Evolutionary conservation across 768 basidiomycete species (phyloP).

Genomic region (Hericium erinaceus): DNA sequence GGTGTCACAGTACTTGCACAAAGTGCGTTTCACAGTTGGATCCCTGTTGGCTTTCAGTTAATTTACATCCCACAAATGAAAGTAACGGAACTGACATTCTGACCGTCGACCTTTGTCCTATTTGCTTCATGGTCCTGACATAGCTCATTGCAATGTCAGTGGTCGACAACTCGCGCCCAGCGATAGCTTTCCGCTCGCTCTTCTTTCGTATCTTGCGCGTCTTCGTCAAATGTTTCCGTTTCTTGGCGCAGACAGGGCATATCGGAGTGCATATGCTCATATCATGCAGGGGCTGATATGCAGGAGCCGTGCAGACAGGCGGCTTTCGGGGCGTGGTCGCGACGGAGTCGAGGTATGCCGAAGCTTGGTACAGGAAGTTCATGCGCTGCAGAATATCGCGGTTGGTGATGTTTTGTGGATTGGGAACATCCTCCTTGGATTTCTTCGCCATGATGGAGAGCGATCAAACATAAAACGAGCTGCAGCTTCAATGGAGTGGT

Average conservation of each 20-base stretch:
- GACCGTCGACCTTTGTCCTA: constrained; percentile 69
- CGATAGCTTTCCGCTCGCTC: constrained; percentile 5
- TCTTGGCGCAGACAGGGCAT: too few relatives aligned
- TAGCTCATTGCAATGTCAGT: constrained; percentile 58
- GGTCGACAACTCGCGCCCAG: constrained; percentile 22
- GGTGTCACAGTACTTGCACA: constrained; percentile 62
- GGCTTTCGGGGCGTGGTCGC: constrained; percentile 5
- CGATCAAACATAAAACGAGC: too few relatives aligned
- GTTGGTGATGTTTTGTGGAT: constrained; percentile 49
- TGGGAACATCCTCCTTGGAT: constrained; percentile 42
- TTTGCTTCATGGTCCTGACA: constrained; percentile 52
- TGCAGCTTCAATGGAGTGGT: too few relatives aligned
- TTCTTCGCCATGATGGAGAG: constrained; percentile 55
- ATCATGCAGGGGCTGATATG: not conserved
- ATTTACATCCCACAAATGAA: not conserved
- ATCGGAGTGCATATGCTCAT: not conserved
- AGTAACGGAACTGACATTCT: constrained; percentile 48
- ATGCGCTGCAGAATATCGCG: constrained; percentile 74
- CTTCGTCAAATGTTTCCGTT: not conserved
- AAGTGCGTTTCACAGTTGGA: constrained; percentile 70
- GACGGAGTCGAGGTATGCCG: constrained; percentile 46
- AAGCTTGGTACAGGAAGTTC: constrained; percentile 81
- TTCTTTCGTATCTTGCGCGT: not conserved
- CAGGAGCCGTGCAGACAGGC: not conserved
- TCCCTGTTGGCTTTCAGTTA: constrained; percentile 38